Conservation (phyloP, 805 yeast species). For the Torulaspora gathmanii region DNA sequence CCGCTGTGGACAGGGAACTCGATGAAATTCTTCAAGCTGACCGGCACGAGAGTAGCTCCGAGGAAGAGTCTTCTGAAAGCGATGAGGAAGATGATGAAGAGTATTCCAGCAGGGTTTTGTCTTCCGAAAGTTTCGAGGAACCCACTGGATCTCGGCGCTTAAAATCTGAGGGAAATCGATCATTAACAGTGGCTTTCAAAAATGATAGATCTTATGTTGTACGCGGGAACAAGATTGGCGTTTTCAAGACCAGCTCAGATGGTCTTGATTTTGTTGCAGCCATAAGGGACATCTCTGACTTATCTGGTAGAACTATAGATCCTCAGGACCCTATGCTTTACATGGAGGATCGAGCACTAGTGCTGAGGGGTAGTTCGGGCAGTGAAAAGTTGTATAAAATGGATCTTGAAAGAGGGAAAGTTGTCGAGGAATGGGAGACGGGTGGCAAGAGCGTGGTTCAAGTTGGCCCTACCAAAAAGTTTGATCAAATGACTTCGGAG, state of each 20-base stretch:
- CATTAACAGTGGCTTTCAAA: constrained; percentile 63
- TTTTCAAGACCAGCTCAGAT: constrained; percentile 55
- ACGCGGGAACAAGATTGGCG: constrained; percentile 75
- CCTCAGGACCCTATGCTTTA: constrained; percentile 75
- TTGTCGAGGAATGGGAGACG: constrained; percentile 83
- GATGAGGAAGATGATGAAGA: constrained; percentile 41
- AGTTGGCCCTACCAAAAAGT: constrained; percentile 68
- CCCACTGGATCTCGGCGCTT: constrained; percentile 14
- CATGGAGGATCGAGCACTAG: constrained; percentile 62
- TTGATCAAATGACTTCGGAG: constrained; percentile 68
- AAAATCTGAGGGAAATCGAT: constrained; percentile 45
- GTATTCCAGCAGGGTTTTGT: constrained; percentile 19
- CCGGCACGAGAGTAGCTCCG: constrained; percentile 33
- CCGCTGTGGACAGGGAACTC: constrained; percentile 38
- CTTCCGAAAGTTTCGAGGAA: constrained; percentile 22
- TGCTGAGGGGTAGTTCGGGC: constrained; percentile 53
- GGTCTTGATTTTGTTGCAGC: constrained; percentile 58
- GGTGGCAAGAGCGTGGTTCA: constrained; percentile 47
- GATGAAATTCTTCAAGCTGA: constrained; percentile 30
- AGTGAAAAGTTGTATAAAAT: constrained; percentile 53
- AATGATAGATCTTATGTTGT: constrained; percentile 74
- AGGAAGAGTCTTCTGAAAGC: constrained; percentile 32
- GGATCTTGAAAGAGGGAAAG: constrained; percentile 75
- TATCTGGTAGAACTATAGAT: constrained; percentile 46
- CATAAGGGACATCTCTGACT: constrained; percentile 52